Evolutionary conservation across 352 stramenopile species (phyloP).

Genomic region (Phytophthora melonis): DNA sequence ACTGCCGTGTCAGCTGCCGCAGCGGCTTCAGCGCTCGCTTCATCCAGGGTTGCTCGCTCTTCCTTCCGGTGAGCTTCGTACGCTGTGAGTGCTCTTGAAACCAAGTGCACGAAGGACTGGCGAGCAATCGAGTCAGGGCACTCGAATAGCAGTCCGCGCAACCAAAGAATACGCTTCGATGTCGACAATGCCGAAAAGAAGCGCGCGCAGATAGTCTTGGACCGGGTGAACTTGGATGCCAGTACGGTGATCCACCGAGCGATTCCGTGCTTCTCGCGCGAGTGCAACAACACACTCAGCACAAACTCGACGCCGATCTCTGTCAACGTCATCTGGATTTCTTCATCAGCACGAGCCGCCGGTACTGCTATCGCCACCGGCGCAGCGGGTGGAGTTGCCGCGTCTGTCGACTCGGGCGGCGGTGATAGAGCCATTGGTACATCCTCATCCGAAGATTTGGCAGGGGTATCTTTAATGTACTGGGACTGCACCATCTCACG

Average conservation of each 20-base stretch:
- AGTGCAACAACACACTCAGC: slow-evolving; percentile 90
- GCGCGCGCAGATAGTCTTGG: slow-evolving; percentile 72
- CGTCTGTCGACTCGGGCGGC: slow-evolving; percentile 17
- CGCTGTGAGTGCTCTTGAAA: slow-evolving; percentile 73
- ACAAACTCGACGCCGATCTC: slow-evolving; percentile 90
- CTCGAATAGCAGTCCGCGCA: slow-evolving; percentile 82
- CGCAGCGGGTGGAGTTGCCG: slow-evolving; percentile 30
- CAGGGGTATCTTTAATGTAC: slow-evolving; percentile 67
- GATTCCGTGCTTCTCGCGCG: slow-evolving; percentile 88
- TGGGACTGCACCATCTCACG: slow-evolving; percentile 89
- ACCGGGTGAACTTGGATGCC: slow-evolving; percentile 73
- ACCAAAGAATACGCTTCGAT: slow-evolving; percentile 66
- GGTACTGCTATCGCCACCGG: slow-evolving; percentile 30
- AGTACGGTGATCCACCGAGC: slow-evolving; percentile 85
- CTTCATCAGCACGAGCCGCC: slow-evolving; percentile 48
- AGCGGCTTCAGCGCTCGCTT: slow-evolving; percentile 28
- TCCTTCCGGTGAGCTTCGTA: slow-evolving; percentile 70
- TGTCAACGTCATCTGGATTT: slow-evolving; percentile 74
- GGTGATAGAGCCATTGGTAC: slow-evolving; percentile 33
- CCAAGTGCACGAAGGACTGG: slow-evolving; percentile 88
- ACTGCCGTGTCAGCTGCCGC: slow-evolving; percentile 33
- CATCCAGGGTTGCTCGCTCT: slow-evolving; percentile 37
- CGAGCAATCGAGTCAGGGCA: slow-evolving; percentile 87
- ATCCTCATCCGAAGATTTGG: slow-evolving; percentile 20
- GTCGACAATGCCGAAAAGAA: slow-evolving; percentile 74